A percentile compares a stretch with the other conserved stretches of the same genome.
Conservation (phyloP, 2,329 filamentous ascomycete genomes). For the Coleophoma crateriformis region DNA sequence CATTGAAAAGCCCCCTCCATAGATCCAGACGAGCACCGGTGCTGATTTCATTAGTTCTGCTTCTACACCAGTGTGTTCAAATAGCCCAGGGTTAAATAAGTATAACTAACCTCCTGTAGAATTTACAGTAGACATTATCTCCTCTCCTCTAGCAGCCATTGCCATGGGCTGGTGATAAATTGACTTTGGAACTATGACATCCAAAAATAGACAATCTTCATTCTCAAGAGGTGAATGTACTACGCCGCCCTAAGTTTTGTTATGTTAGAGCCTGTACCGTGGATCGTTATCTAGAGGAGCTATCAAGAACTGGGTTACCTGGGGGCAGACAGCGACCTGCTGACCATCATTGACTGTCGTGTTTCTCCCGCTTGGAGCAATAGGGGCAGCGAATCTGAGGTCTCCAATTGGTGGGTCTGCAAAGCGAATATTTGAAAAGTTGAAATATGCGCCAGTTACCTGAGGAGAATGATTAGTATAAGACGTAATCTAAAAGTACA, state of each 20-base stretch:
- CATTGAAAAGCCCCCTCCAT: conserved; percentile 39
- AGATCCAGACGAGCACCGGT: conserved; percentile 36
- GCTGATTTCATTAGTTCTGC: conserved; percentile 15
- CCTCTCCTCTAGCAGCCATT: conserved; percentile 6
- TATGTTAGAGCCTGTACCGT: conserved; percentile 6
- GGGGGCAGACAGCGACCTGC: conserved; percentile 28
- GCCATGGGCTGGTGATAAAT: conserved; percentile 18
- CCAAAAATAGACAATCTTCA: conserved; percentile 44
- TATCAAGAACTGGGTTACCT: conserved; percentile 29
- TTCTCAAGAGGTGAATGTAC: conserved; percentile 4
- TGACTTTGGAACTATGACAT: conserved; percentile 35
- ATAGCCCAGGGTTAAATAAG: no score
- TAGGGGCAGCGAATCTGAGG: conserved; percentile 35
- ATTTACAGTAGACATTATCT: no score
- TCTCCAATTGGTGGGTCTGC: conserved; percentile 34
- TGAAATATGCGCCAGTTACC: conserved; percentile 27
- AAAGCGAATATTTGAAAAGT: conserved; percentile 35
- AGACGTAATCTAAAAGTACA: no score
- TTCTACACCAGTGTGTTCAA: no score
- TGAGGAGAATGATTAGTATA: conserved; percentile 12
- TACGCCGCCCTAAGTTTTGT: not conserved
- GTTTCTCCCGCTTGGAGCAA: conserved; percentile 18
- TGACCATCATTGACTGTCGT: conserved; percentile 24
- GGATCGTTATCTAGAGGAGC: conserved; percentile 16
- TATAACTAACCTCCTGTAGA: no score